Percentiles rank a stretch among this genome's conserved stretches.
Conservation (phyloP, 352 stramenopile genomes). For the Globisporangium nagaii region DNA sequence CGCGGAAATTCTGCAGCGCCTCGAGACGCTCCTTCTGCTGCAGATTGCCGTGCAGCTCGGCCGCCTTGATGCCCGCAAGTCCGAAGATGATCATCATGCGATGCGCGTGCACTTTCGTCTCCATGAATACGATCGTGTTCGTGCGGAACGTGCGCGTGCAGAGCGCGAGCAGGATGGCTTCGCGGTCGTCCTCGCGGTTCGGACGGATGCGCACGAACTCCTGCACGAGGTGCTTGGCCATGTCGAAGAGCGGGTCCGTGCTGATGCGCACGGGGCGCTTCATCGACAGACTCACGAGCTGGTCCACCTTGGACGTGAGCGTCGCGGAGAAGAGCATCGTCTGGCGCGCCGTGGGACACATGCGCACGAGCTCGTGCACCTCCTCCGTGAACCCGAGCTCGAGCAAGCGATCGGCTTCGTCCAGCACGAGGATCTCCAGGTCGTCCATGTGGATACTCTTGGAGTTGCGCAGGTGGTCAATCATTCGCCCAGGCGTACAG, state of each 20-base stretch:
- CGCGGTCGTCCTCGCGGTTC: constrained; percentile 89
- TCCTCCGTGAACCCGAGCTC: constrained; percentile 99
- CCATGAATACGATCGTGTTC: constrained; percentile 99
- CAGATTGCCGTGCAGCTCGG: constrained; percentile 98
- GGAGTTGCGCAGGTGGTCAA: constrained; percentile 98
- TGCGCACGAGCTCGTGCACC: constrained; percentile 93
- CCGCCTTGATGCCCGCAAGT: constrained; percentile 94
- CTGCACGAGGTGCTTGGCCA: constrained; percentile 95
- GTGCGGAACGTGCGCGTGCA: constrained; percentile 93
- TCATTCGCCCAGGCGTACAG: constrained; percentile 96
- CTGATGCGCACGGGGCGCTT: constrained; percentile 95
- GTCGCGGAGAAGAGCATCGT: constrained; percentile 99
- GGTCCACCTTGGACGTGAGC: constrained; percentile 96
- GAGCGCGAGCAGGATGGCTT: constrained; percentile 94
- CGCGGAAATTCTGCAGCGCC: constrained; percentile 94
- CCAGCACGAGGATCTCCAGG: constrained; percentile 95
- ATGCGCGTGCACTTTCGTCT: constrained; percentile 96
- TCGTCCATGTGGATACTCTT: constrained; percentile 96
- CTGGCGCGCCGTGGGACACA: constrained; percentile 93
- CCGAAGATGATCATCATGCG: constrained; percentile 96
- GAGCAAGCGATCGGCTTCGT: constrained; percentile 94
- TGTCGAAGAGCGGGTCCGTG: constrained; percentile 92
- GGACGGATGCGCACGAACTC: constrained; percentile 97
- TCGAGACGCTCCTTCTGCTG: constrained; percentile 95
- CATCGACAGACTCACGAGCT: constrained; percentile 95